Base-by-base conservation (phyloP, 495 filamentous ascomycete genomes). In the Xylaria telfairii region DNA sequence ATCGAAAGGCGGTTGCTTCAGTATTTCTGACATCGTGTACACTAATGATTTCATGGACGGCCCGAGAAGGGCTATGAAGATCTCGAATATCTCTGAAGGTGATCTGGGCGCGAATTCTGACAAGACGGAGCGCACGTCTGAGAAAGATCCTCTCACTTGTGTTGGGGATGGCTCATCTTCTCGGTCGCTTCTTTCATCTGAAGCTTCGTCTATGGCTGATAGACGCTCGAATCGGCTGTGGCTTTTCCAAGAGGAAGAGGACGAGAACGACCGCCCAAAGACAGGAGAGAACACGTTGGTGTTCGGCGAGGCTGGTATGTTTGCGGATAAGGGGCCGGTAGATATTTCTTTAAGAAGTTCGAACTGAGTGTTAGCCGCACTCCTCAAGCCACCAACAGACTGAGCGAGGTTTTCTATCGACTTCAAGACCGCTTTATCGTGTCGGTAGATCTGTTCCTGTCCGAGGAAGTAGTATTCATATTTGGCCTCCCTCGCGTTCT, bases 31-130 rank as follows among this genome's bases (percentile, higher is more conserved):
- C 42, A 98, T 85, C 0, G 96, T 99, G 68, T 92, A 94, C 13
- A 94, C 94, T 39, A 99, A 85, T 0, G 95, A 97, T 78, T 96
- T 96, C 93, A 98, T 97, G 1, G 94, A 94, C 1, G 96, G 95
- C 0, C 96, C 96, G 44, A 99, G 81, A 71, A 95, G 89, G 17
- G 83, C 83, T 44, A 99, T 97, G 76, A 99, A 99, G 8, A 90
- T 82, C 8, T 92, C 89, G 74, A 98, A 98, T 61, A 98, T 94
- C 41, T 95, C 92, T 0, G 91, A 86, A 17, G 92, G 88, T 57
- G 87, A 89, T 60, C 77, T 81, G 32, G 83, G 82, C 1, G 81
- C 80, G 7, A 75, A 78, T 34, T 49, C 39, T 46, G 47, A 26
- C 6, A 44, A 42, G 65, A 72, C 1, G 69, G 71, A 57, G 46